A percentile compares a stretch with the other conserved stretches of the same genome.
phyloP scores from a whole-genome alignment of 2,329 filamentous ascomycete genomes.

The Xylaria sp. region DNA sequence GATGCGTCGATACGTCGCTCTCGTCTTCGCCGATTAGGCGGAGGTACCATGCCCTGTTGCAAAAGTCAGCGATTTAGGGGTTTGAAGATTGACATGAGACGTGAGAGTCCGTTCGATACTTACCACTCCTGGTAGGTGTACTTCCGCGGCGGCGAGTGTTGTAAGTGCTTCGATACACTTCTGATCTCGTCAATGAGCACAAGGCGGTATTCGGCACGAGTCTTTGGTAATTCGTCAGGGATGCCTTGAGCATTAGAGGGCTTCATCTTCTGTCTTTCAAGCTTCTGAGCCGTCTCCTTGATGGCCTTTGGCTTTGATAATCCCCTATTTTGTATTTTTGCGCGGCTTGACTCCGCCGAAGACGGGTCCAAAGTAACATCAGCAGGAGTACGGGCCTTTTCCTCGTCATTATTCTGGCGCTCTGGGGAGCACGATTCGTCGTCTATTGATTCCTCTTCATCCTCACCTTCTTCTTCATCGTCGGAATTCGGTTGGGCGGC shows the following conservation, averaged over 20 bases:
- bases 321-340: not conserved
- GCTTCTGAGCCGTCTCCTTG: not conserved
- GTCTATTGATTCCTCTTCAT: constrained; percentile 37
- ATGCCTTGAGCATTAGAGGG: constrained; percentile 45
- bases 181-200: constrained; percentile 79
- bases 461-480: constrained; percentile 34
- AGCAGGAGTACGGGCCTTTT: not conserved
- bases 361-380: not conserved
- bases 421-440: constrained; percentile 46
- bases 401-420: not conserved
- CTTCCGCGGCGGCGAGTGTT: constrained; percentile 64
- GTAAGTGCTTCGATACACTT: constrained; percentile 71
- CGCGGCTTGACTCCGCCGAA: not conserved
- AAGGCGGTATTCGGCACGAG: constrained; percentile 64
- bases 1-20: constrained; percentile 60
- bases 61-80: constrained; percentile 1
- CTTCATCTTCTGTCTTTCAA: constrained; percentile 6
- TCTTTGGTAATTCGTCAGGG: constrained; percentile 54
- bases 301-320: not conserved
- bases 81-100: not conserved
- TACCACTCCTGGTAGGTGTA: constrained; percentile 70
- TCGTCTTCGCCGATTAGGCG: constrained; percentile 78
- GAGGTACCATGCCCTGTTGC: constrained; percentile 79
- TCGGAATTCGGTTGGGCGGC: constrained; percentile 45
- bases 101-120: constrained; percentile 24